Conservation (phyloP, 768 basidiomycete genomes). For the Mycena indigotica region DNA sequence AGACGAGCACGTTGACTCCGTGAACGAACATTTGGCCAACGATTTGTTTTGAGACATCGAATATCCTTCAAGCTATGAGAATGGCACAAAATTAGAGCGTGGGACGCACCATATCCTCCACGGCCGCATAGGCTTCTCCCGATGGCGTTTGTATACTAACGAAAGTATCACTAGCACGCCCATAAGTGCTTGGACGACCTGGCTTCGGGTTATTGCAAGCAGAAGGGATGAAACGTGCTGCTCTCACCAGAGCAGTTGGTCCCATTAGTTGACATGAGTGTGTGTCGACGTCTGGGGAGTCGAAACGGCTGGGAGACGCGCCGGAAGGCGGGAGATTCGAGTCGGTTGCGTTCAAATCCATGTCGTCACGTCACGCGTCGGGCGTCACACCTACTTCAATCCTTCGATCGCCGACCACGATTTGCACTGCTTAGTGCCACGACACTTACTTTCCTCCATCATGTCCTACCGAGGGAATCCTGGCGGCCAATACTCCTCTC, state of each 20-base stretch:
- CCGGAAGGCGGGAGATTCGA: too few species aligned
- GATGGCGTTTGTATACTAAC: constrained; percentile 83
- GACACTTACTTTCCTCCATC: constrained; percentile 8
- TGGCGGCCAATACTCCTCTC: constrained; percentile 25
- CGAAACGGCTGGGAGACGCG: constrained; percentile 11
- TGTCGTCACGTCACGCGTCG: not conserved
- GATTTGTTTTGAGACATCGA: constrained; percentile 91
- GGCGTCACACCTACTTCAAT: constrained; percentile 5
- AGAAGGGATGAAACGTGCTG: constrained; percentile 36
- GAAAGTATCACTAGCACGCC: constrained; percentile 89
- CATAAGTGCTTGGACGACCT: constrained; percentile 86
- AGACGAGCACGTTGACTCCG: constrained; percentile 75
- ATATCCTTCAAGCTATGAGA: constrained; percentile 59
- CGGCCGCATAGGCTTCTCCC: constrained; percentile 81
- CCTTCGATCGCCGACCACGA: constrained; percentile 3
- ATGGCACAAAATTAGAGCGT: constrained; percentile 4
- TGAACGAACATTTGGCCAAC: constrained; percentile 85
- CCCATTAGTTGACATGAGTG: constrained; percentile 55
- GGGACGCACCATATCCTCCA: constrained; percentile 87
- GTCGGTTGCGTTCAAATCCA: not conserved
- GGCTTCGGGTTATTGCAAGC: constrained; percentile 50
- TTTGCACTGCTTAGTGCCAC: constrained; percentile 11
- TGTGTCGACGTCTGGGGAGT: constrained; percentile 46
- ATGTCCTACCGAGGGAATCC: constrained; percentile 32
- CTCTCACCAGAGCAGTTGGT: constrained; percentile 50